Evolutionary conservation across 441 rosid species (phyloP), one percentile per base, ranked within the genome.

Genomic region (Populus hybrid): DNA sequence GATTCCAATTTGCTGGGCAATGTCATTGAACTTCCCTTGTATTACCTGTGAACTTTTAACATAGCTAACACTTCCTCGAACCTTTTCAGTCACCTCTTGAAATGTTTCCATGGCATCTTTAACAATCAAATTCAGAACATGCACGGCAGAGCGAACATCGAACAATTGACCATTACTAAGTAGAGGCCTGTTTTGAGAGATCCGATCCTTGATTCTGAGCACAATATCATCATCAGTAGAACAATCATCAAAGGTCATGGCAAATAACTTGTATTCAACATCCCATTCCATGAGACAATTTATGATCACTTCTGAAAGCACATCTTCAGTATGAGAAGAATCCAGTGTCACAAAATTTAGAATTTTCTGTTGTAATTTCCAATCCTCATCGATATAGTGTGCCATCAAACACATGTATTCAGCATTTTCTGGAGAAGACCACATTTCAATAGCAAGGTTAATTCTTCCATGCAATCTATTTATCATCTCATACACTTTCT

Each of bases 241-340:
- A 72, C 87, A 89, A 72, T 88, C 88, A 81, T 90, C 97, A 79
- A 92, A 90, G 20, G 95, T 91, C 77, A 95, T 79, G 66, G 97
- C 92, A 84, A 95, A 95, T 87, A 92, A 87, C 90, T 94, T 95
- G 83, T 79, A 84, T 64, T 95, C 97, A 54, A 91, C 86, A 81
- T 90, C 92, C 97, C 99, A 95, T 42, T 92, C 97, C 85, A 82
- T 84, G 78, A 95, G 87, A 79, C 91, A 92, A 78, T 87, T 87
- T 50, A 90, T 84, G 69, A 95, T 87, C 59, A 93, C 94, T 81
- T 92, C 97, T 0, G 99, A 87, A 83, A 95, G 95, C 97, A 90
- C 83, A 84, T 95, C 96, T 67, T 85, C 90, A 0, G 97, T 91
- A 79, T 91, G 92, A 77, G 97, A 89, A 78, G 93, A 81, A 83